Evolutionary conservation across 2,329 filamentous ascomycete genomes (phyloP).

Genomic region (Claviceps sp.): DNA sequence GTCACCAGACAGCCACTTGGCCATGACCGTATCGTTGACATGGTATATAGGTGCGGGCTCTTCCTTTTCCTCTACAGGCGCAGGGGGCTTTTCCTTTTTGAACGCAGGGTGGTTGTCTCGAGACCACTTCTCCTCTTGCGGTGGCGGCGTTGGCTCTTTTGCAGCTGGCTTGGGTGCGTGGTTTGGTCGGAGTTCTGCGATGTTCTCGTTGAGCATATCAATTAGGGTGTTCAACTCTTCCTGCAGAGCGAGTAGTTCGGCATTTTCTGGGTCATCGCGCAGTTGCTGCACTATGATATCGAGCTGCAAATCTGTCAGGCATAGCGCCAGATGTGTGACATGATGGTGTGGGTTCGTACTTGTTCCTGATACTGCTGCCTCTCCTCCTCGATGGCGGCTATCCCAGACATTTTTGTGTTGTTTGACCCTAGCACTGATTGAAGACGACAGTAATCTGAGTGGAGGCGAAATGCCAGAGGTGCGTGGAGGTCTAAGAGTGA

Average conservation of each 20-base stretch:
- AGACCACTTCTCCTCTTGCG: slow-evolving; percentile 60
- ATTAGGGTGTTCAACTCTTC: slow-evolving; percentile 74
- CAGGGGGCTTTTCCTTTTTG: slow-evolving; percentile 44
- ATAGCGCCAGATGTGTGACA: neutral
- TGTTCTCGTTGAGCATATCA: slow-evolving; percentile 61
- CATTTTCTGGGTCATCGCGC: slow-evolving; percentile 67
- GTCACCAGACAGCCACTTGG: slow-evolving; percentile 84
- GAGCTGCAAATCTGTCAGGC: slow-evolving; percentile 38
- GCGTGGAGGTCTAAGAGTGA: neutral
- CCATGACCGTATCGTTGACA: slow-evolving; percentile 81
- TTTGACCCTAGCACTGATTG: neutral
- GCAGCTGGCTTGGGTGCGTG: slow-evolving; percentile 31
- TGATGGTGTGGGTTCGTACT: slow-evolving; percentile 19
- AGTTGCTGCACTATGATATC: slow-evolving; percentile 65
- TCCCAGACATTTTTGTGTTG: slow-evolving; percentile 14
- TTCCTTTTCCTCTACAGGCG: slow-evolving; percentile 35
- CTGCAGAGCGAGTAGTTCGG: slow-evolving; percentile 63
- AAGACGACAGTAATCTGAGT: neutral
- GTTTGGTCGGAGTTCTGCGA: slow-evolving; percentile 60
- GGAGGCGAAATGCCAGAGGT: neutral
- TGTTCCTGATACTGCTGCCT: slow-evolving; percentile 43
- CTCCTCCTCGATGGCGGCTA: slow-evolving; percentile 35
- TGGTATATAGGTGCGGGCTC: slow-evolving; percentile 49
- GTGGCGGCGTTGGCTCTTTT: slow-evolving; percentile 31
- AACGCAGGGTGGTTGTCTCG: slow-evolving; percentile 69